phyloP scores from a whole-genome alignment of 306 rosid genomes.

The Inga leiocalycina region DNA sequence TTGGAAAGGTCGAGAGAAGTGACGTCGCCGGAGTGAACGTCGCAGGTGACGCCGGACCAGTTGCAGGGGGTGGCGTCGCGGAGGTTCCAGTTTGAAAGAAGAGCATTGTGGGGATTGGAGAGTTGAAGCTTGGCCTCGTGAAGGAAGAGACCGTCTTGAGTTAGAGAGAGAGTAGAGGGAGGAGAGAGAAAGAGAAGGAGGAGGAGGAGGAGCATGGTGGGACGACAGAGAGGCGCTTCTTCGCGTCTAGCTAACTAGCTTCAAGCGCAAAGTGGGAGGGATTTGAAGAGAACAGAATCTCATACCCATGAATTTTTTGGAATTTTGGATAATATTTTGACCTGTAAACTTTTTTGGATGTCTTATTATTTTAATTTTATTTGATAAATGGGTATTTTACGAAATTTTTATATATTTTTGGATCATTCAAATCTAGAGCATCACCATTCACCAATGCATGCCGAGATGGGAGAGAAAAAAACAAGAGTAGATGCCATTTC shows the following conservation, averaged over 20 bases:
- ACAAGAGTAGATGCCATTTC: neutral
- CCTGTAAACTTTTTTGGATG: neutral
- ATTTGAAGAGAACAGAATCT: neutral
- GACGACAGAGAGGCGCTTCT: no score
- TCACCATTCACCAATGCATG: neutral
- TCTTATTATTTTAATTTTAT: no score
- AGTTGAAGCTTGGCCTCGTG: constrained; percentile 49
- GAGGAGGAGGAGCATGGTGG: constrained; percentile 13
- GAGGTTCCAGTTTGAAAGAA: constrained; percentile 62
- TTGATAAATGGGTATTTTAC: no score
- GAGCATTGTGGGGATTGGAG: constrained; percentile 48
- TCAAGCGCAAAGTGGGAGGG: neutral
- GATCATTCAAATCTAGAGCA: neutral
- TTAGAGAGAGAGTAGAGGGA: constrained; percentile 45
- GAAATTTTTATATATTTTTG: neutral
- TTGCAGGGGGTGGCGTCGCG: constrained; percentile 60
- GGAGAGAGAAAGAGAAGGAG: constrained; percentile 27
- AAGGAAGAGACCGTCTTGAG: constrained; percentile 73
- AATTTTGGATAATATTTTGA: neutral
- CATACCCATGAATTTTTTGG: neutral
- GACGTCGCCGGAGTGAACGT: constrained; percentile 37
- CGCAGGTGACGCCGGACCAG: constrained; percentile 59
- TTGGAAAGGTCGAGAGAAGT: constrained; percentile 42
- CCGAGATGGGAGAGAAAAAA: neutral
- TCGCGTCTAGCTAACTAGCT: neutral